Evolutionary conservation across 306 rosid genomes (phyloP).

Genomic region (Comarum palustre): DNA sequence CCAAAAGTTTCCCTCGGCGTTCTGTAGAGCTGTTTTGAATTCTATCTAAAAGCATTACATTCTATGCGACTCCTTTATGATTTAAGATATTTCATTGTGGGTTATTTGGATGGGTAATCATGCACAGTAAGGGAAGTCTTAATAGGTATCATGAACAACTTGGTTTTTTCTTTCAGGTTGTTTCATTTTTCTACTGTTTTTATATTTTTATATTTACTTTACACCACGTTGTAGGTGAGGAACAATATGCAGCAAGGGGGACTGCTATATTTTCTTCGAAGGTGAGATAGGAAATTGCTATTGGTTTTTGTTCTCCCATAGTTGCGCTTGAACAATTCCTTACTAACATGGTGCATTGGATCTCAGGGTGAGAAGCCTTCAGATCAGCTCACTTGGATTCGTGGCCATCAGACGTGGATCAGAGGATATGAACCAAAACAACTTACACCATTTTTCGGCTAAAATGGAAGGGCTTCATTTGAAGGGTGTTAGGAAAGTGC

Average conservation of each 20-base stretch:
- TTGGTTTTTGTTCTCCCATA: neutral
- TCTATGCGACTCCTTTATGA: neutral
- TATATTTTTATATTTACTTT: too few species aligned
- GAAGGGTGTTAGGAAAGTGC: slow-evolving; percentile 6
- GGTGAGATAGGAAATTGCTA: slow-evolving; percentile 27
- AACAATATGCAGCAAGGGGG: slow-evolving; percentile 17
- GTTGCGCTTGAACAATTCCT: slow-evolving; percentile 10
- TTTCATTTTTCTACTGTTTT: neutral
- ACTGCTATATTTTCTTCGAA: slow-evolving; percentile 39
- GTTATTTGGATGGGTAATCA: neutral
- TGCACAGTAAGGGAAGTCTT: neutral
- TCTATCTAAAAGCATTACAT: neutral
- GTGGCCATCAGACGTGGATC: slow-evolving; percentile 59
- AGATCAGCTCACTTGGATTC: slow-evolving; percentile 49
- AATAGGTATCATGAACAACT: neutral
- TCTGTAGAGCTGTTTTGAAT: neutral
- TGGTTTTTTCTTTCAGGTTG: neutral
- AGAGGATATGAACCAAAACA: slow-evolving; percentile 33
- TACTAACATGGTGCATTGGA: slow-evolving; percentile 19
- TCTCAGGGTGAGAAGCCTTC: slow-evolving; percentile 48
- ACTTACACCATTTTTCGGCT: slow-evolving; percentile 36
- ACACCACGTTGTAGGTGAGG: slow-evolving; percentile 31
- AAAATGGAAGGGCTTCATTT: slow-evolving; percentile 20
- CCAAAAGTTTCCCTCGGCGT: neutral
- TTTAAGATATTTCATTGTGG: neutral